Percentiles rank a stretch among this genome's conserved stretches.
Evolutionary conservation across 139 green algal genomes (phyloP).

Genomic region (Chlorella vulgaris): DNA sequence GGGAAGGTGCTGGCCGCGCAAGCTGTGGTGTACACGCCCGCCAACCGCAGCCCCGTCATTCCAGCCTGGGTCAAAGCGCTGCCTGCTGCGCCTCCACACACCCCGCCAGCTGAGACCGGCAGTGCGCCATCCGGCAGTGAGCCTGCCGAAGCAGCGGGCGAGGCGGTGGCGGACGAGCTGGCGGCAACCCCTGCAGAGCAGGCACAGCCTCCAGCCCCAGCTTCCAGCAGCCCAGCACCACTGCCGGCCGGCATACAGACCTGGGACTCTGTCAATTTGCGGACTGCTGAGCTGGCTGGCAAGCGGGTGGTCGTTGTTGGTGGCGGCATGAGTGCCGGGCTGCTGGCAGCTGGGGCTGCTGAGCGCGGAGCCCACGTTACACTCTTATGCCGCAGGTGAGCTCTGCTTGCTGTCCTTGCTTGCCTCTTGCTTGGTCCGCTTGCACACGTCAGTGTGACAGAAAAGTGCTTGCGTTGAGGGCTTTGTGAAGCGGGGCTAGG

Average conservation of each 20-base stretch:
- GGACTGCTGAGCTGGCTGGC: constrained; percentile 6
- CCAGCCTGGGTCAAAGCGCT: constrained; percentile 4
- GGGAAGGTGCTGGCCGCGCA: neutral
- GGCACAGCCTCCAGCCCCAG: too few species aligned
- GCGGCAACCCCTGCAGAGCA: too few species aligned
- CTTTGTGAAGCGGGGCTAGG: too few species aligned
- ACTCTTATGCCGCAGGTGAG: constrained; percentile 18
- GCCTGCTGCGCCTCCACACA: neutral
- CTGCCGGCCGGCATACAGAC: constrained; percentile 16
- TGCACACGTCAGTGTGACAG: too few species aligned
- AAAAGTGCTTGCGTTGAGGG: too few species aligned
- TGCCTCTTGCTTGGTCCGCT: too few species aligned
- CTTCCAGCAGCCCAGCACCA: neutral
- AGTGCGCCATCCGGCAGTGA: neutral
- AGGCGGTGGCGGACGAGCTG: neutral
- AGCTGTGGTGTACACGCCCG: constrained; percentile 8
- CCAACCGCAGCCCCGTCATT: constrained; percentile 10
- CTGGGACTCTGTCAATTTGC: constrained; percentile 5
- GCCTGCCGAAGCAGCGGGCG: neutral
- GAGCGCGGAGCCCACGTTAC: constrained; percentile 17
- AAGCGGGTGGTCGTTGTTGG: constrained; percentile 35
- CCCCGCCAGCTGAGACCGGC: neutral
- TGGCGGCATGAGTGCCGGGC: constrained; percentile 36
- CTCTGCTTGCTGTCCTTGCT: neutral
- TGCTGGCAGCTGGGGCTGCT: constrained; percentile 30